phyloP scores from a whole-genome alignment of 306 rosid genomes.

The Prunus davidiana region DNA sequence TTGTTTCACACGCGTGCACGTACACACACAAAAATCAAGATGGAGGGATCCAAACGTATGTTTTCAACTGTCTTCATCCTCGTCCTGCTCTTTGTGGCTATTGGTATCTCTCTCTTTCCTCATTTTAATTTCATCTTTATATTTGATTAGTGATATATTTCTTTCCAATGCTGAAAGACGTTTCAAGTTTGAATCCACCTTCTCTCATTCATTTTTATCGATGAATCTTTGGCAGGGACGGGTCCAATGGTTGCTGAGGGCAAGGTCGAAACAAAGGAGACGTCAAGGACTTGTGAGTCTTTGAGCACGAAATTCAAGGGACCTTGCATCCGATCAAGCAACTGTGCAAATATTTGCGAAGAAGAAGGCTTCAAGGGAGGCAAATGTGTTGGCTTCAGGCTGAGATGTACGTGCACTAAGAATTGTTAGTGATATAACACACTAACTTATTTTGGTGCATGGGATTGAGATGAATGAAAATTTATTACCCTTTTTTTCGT shows the following conservation, averaged over 20 bases:
- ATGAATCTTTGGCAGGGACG: neutral
- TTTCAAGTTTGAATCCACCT: neutral
- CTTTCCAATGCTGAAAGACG: neutral
- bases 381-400: neutral
- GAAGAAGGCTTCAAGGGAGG: neutral
- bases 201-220: neutral
- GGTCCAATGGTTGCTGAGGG: constrained; percentile 2
- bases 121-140: neutral
- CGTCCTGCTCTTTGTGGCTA: constrained; percentile 1
- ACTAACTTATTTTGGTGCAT: neutral
- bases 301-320: neutral
- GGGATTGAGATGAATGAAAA: neutral
- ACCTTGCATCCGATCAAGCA: neutral
- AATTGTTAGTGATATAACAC: neutral
- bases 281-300: neutral
- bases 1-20: neutral
- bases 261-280: neutral
- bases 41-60: neutral
- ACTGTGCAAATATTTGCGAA: neutral
- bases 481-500: no score
- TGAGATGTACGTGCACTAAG: neutral
- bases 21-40: no score
- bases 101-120: neutral
- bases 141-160: neutral
- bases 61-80: neutral